Evolutionary conservation across 805 yeast species (phyloP).

Genomic region (Scheffersomyces stipitis): DNA sequence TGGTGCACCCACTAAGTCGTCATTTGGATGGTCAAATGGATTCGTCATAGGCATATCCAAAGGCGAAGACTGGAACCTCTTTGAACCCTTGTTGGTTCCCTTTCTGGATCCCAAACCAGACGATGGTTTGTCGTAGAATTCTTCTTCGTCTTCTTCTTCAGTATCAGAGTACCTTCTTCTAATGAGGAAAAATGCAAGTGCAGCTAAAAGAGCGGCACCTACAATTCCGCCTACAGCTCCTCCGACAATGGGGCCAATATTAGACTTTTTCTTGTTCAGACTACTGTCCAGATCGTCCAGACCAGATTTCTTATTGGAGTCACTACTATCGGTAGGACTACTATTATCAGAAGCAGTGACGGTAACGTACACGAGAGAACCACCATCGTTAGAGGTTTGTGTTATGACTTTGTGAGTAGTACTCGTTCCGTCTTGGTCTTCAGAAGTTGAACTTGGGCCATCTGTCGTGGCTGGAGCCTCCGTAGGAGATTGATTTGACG

Average conservation of each 20-base stretch:
- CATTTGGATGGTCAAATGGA: constrained; percentile 65
- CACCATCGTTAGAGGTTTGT: background rate
- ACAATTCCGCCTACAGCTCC: constrained; percentile 47
- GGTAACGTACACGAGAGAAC: background rate
- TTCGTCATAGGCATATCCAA: constrained; percentile 47
- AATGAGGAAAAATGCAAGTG: constrained; percentile 29
- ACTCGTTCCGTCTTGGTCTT: background rate
- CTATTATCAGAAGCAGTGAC: background rate
- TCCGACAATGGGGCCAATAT: constrained; percentile 43
- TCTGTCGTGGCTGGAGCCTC: background rate
- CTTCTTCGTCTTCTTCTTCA: constrained; percentile 46
- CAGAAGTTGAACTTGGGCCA: background rate
- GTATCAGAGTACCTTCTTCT: constrained; percentile 49
- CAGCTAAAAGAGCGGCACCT: constrained; percentile 25
- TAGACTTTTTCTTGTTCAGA: constrained; percentile 28
- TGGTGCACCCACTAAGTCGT: constrained; percentile 17
- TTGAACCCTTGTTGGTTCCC: constrained; percentile 28
- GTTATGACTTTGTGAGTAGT: background rate
- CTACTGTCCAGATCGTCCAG: no score
- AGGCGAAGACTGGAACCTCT: constrained; percentile 27
- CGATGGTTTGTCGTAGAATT: constrained; percentile 24
- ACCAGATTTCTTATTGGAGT: background rate
- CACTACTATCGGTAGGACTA: background rate
- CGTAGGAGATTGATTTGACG: constrained; percentile 1
- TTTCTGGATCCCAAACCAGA: constrained; percentile 38